These are phyloP conservation scores for Diaporthe nobilis DNA, from an alignment of 2,329 filamentous ascomycete species.

Conservation along the genomic window DNA sequence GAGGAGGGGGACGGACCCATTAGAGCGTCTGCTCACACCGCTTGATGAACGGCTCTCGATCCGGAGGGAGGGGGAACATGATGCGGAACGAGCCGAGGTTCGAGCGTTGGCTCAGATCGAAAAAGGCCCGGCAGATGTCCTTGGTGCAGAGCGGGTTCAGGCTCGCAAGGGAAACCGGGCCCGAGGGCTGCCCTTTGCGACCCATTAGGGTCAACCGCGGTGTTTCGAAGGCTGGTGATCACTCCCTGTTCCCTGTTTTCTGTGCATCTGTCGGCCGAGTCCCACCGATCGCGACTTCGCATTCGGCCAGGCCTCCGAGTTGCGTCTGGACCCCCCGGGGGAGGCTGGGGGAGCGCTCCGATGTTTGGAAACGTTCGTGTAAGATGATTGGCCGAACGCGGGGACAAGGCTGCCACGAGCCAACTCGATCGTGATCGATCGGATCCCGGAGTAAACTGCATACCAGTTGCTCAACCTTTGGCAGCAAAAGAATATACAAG, in stretches of 20 bases:
- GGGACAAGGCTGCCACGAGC: constrained; percentile 29
- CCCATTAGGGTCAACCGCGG: neutral
- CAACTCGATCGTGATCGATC: constrained; percentile 13
- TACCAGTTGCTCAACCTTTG: neutral
- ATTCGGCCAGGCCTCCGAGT: neutral
- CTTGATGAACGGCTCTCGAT: neutral
- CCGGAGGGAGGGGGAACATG: neutral
- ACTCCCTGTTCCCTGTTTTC: neutral
- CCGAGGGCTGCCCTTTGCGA: neutral
- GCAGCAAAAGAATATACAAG: too few relatives aligned
- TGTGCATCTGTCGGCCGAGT: neutral
- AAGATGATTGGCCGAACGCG: constrained; percentile 36
- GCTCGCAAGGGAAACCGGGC: neutral
- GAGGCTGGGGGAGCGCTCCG: neutral
- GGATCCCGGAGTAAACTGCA: neutral
- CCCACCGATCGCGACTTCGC: neutral
- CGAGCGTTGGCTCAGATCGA: neutral
- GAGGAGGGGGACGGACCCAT: neutral
- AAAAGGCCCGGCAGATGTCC: constrained; percentile 9
- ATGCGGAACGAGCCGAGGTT: neutral
- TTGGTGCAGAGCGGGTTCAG: neutral
- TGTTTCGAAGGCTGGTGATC: neutral
- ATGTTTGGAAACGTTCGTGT: constrained; percentile 29
- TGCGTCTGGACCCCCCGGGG: neutral
- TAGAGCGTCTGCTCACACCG: neutral